Base-by-base conservation (phyloP, 306 rosid species). In the Castanospermum australe region DNA sequence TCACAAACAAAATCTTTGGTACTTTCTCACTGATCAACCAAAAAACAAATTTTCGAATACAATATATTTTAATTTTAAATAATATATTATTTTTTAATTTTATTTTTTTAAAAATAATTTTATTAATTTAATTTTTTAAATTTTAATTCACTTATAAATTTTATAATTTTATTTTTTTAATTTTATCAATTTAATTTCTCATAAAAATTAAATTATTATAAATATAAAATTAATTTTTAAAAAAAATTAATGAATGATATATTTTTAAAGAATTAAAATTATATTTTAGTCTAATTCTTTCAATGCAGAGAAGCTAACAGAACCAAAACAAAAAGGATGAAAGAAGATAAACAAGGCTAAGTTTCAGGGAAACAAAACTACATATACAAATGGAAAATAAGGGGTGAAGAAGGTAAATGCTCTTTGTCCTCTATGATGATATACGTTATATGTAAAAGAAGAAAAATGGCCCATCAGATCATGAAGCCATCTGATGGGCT, bases 401-500 rank as follows among this genome's bases (percentile, higher is more conserved):
- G 28, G 17, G 13, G 28, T 17, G 48, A 50, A 71, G 48, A 50
- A 71, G 2, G 25, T 59, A 47, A 48, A 72, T 21, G 11, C 44
- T 59, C 59, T 66, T 44, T 44, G 76, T 81, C 44, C 57, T 59
- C 21, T 74, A 41, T 21, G 33, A 41, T 8, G 1, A 65, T 22
- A n/a, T 22, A 22, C 0, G 54, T 14, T 6, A 15, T 24, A 33
- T 6, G 50, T 44, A 69, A 55, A 78, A 39, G 38, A 78, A 32
- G 22, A 54, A 66, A 81, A 52, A 0, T 7, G 68, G 78, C 1
- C 47, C 51, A 48, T 12, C 52, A 10, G 17, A 36, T 76, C 72
- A 89, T 9, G 87, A 80, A 22, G 84, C 69, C 69, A 75, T 67
- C 4, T 81, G 80, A 78, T 84, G 93, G 76, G 88, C 82, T 69